These are phyloP conservation scores for Pneumocystis carinii DNA, from an alignment of 1,139 yeast genomes.

Conservation along the genomic window DNA sequence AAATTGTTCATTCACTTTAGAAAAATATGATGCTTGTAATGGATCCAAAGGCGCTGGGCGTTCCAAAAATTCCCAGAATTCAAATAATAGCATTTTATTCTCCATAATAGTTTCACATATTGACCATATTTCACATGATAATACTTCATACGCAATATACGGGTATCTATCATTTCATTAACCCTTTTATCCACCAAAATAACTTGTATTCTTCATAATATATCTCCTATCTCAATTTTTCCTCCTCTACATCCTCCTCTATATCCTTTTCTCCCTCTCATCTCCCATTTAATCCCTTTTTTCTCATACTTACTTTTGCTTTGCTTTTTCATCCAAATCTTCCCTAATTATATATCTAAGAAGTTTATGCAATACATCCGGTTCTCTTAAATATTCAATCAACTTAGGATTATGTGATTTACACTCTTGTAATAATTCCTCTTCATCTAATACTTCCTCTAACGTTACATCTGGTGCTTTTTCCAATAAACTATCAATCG, in stretches of 20 bases:
- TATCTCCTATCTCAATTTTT: slow-evolving; percentile 14
- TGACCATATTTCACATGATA: slow-evolving; percentile 90
- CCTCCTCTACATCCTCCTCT: slow-evolving; percentile 18
- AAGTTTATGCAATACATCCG: slow-evolving; percentile 47
- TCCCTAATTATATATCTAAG: slow-evolving; percentile 49
- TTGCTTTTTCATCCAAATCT: slow-evolving; percentile 22
- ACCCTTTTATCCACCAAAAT: slow-evolving; percentile 15
- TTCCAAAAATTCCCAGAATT: slow-evolving; percentile 69
- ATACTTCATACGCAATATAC: slow-evolving; percentile 76
- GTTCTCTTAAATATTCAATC: slow-evolving; percentile 66
- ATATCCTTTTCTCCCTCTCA: slow-evolving; percentile 18
- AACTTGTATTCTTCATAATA: background rate
- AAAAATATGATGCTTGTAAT: slow-evolving; percentile 69
- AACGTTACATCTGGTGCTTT: slow-evolving; percentile 36
- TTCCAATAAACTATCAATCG: slow-evolving; percentile 59
- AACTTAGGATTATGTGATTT: slow-evolving; percentile 69
- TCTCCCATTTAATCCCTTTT: slow-evolving; percentile 26
- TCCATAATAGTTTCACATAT: slow-evolving; percentile 85
- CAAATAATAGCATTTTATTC: slow-evolving; percentile 45
- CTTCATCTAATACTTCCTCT: slow-evolving; percentile 65
- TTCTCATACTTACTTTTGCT: slow-evolving; percentile 27
- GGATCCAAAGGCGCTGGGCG: slow-evolving; percentile 50
- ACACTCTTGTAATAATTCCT: slow-evolving; percentile 70
- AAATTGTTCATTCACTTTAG: slow-evolving; percentile 86
- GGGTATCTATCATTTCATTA: slow-evolving; percentile 31